Conservation (phyloP, 2,329 filamentous ascomycete genomes). For the Zelopaecilomyces penicillatus region DNA sequence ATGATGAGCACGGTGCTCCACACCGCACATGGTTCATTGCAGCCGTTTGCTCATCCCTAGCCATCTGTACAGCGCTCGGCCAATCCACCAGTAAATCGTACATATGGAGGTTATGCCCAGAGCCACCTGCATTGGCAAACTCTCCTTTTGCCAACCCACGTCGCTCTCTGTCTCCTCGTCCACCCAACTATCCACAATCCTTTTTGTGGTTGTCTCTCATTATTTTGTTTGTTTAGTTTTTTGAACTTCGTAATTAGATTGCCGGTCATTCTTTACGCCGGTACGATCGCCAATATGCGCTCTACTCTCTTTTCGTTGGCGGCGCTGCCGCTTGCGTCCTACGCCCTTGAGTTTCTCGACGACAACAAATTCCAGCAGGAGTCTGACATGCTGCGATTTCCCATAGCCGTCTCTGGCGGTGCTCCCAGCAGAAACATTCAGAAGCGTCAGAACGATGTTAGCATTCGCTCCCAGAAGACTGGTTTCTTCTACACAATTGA, state of each 20-base stretch:
- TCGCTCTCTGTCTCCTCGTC: background rate
- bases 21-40: no score
- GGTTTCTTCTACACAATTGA: constrained; percentile 32
- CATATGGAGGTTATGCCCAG: background rate
- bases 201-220: constrained; percentile 6
- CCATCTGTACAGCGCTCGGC: no score
- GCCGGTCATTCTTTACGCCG: constrained; percentile 20
- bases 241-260: background rate
- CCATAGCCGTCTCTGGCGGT: constrained; percentile 19
- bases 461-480: constrained; percentile 16
- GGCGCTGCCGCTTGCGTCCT: constrained; percentile 19
- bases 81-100: background rate
- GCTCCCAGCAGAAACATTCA: constrained; percentile 19
- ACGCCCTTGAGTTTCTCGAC: constrained; percentile 13
- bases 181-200: constrained; percentile 1
- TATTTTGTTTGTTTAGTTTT: background rate
- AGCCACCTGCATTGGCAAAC: background rate
- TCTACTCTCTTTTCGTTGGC: constrained; percentile 21
- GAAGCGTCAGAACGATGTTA: constrained; percentile 21
- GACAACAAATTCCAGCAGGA: constrained; percentile 15
- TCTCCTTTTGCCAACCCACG: background rate
- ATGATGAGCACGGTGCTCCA: background rate
- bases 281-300: constrained; percentile 17
- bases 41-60: no score
- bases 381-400: constrained; percentile 21